Evolutionary conservation across 805 yeast species (phyloP), one percentile per base, ranked within the genome.

Genomic region (Teunomyces stri): DNA sequence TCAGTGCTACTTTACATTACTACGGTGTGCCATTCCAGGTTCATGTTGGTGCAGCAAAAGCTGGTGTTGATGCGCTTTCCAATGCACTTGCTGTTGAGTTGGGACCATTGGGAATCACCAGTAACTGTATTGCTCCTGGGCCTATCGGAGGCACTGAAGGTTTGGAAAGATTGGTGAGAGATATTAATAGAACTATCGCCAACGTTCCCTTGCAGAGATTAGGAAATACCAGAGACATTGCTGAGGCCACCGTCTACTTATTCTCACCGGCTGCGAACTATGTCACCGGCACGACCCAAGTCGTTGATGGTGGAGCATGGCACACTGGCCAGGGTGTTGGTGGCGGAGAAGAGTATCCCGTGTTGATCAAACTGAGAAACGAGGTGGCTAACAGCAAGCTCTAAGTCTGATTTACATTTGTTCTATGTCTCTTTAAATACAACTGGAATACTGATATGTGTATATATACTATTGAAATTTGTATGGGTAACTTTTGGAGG

Each of bases 1-100:
- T 71, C 16, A 65, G 72, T 51, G 75, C 76, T 5, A 70, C 76
- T 1, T 63, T 72, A 45, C 77, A 72, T 53, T 69, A 70, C 57
- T 72, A 70, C 52, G 77, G 75, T 5, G 63, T 72, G 27, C 76
- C 76, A 3, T 69, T 72, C 56, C 65, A 61, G 49, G 47, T 54
- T 33, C 66, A 62, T 35, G 66, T 61, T 16, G 65, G 65, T 1
- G 66, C 66, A 3, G 66, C 66, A 42, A 62, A 62, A 50, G 66
- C 66, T 1, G 66, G 66, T 9, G 66, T 62, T 31, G 66, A 62
- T 34, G 66, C 66, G 2, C 51, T 62, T 30, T 56, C 61, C 40
- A 61, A 62, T 36, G 66, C 66, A 1, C 52, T 62, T 52, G 66
- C 66, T 4, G 66, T 62, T 29, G 66, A 62, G 40, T 50, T 62